Evolutionary conservation across 140 eudicot species (phyloP).

Genomic region (Ambrosia hybrid): DNA sequence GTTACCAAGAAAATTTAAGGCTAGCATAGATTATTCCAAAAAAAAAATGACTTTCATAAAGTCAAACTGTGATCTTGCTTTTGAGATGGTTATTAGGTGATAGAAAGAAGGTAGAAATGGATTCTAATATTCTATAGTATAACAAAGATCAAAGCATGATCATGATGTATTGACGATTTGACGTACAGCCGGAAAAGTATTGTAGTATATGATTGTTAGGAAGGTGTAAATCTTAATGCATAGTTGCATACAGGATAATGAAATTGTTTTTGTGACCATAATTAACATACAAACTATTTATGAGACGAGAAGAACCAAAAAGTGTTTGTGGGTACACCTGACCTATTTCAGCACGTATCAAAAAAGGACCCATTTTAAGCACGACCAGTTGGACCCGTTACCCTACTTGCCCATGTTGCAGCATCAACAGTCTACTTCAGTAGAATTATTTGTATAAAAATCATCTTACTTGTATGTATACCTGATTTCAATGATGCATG

Average conservation of each 20-base stretch:
- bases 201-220: too few relatives aligned
- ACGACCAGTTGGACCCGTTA: neutral
- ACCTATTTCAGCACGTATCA: neutral
- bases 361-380: neutral
- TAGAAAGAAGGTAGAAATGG: too few relatives aligned
- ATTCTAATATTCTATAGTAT: too few relatives aligned
- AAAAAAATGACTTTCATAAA: too few relatives aligned
- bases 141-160: too few relatives aligned
- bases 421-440: neutral
- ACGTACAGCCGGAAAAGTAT: too few relatives aligned
- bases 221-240: neutral
- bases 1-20: too few relatives aligned
- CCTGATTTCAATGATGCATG: constrained; percentile 42
- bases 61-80: too few relatives aligned
- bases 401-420: constrained; percentile 24
- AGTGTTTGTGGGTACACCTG: neutral
- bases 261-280: neutral
- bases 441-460: constrained; percentile 8
- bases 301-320: neutral
- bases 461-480: neutral
- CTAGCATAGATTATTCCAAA: too few relatives aligned
- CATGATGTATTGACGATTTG: too few relatives aligned
- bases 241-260: neutral
- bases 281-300: neutral
- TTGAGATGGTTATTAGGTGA: too few relatives aligned